These are phyloP conservation scores for Leccinellum albellum DNA, from an alignment of 768 basidiomycete genomes.

Conservation along the genomic window DNA sequence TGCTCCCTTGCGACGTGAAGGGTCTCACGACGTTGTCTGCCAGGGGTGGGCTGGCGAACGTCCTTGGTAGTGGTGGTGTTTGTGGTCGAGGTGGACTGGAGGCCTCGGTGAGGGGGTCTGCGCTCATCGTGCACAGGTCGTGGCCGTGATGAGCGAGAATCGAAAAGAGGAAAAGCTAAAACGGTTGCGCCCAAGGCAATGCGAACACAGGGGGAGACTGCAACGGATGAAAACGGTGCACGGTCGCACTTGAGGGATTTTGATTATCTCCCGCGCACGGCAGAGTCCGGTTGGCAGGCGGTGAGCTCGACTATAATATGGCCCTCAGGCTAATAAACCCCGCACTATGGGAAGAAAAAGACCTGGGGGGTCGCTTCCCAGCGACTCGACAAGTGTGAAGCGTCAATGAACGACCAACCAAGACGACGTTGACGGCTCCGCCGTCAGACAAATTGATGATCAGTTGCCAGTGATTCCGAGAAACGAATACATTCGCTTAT, in stretches of 20 bases:
- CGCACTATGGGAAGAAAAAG: background rate
- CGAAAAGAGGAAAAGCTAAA: background rate
- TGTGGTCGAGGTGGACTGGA: background rate
- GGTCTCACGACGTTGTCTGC: constrained; percentile 28
- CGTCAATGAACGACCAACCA: background rate
- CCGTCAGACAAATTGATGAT: background rate
- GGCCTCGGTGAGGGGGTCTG: background rate
- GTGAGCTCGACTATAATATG: background rate
- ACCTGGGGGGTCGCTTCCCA: background rate
- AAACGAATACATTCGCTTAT: background rate
- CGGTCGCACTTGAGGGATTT: background rate
- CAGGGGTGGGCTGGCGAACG: constrained; percentile 18
- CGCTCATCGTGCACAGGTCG: background rate
- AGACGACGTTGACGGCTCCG: background rate
- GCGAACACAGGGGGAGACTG: background rate
- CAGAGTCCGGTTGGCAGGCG: background rate
- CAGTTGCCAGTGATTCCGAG: background rate
- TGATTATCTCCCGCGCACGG: background rate
- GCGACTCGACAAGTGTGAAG: background rate
- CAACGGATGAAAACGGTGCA: background rate
- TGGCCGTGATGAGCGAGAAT: background rate
- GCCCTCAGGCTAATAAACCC: background rate
- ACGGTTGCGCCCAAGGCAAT: background rate
- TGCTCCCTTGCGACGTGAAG: constrained; percentile 26
- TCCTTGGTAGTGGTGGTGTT: constrained; percentile 4